These are phyloP conservation scores for Colletotrichum theobromicola DNA, from an alignment of 2,329 filamentous ascomycete genomes.

Conservation along the genomic window DNA sequence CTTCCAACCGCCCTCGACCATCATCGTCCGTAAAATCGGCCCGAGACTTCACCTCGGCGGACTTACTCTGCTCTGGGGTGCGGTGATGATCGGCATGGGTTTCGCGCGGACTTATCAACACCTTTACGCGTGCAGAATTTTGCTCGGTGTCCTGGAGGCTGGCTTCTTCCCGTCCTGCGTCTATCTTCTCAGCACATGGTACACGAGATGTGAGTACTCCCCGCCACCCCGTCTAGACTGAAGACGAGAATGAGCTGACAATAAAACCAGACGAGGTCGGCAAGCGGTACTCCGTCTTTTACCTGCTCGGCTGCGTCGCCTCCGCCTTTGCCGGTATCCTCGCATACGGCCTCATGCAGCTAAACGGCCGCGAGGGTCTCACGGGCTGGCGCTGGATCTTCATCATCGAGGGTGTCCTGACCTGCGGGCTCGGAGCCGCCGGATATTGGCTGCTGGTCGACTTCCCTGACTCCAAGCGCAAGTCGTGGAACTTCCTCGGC, in stretches of 20 bases:
- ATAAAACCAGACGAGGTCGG: constrained; percentile 63
- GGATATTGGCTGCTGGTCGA: constrained; percentile 67
- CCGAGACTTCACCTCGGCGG: constrained; percentile 59
- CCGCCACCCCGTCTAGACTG: background rate
- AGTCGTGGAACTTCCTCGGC: constrained; percentile 58
- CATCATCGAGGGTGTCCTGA: constrained; percentile 59
- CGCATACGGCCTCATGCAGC: constrained; percentile 72
- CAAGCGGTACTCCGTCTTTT: constrained; percentile 72
- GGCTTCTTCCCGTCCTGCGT: constrained; percentile 75
- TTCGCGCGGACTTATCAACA: constrained; percentile 59
- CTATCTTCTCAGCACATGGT: constrained; percentile 78
- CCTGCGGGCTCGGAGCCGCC: constrained; percentile 52
- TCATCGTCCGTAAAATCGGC: constrained; percentile 71
- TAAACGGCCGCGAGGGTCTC: constrained; percentile 59
- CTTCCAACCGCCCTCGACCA: constrained; percentile 74
- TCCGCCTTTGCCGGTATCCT: constrained; percentile 72
- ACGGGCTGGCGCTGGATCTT: constrained; percentile 74
- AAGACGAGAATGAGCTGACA: background rate
- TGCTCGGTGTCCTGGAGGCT: constrained; percentile 71
- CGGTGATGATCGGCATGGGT: constrained; percentile 68
- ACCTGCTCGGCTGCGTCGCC: constrained; percentile 70
- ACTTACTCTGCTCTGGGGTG: constrained; percentile 65
- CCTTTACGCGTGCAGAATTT: constrained; percentile 59
- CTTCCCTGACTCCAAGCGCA: constrained; percentile 63
- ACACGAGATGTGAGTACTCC: constrained; percentile 61